A percentile compares a stretch with the other conserved stretches of the same genome.
phyloP scores from a whole-genome alignment of 805 yeast species.

The Teunomyces aglyptinius region DNA sequence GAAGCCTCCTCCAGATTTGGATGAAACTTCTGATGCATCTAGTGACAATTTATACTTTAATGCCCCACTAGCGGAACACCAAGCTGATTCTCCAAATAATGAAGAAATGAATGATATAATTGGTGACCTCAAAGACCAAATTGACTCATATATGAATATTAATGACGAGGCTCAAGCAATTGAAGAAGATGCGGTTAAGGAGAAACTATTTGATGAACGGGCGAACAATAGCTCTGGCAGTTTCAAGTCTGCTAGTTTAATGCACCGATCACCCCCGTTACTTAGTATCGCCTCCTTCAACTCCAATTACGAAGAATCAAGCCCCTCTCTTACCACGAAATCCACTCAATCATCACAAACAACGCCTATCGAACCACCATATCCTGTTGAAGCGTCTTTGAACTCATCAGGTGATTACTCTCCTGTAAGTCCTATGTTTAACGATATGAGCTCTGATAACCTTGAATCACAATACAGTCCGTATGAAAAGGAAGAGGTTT shows the following conservation, averaged over 20 bases:
- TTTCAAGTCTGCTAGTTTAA: slow-evolving; percentile 1
- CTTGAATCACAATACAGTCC: neutral
- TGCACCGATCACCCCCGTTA: slow-evolving; percentile 6
- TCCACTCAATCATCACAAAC: neutral
- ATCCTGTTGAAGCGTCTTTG: slow-evolving; percentile 2
- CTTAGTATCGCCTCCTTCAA: slow-evolving; percentile 4
- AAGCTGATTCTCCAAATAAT: neutral
- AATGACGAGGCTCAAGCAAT: slow-evolving; percentile 6
- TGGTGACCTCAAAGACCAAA: slow-evolving; percentile 22
- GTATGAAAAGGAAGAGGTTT: neutral
- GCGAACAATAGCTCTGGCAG: neutral
- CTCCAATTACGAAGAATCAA: neutral
- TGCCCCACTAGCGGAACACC: neutral
- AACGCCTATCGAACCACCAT: slow-evolving; percentile 1
- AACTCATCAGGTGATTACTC: neutral
- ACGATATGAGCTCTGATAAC: neutral
- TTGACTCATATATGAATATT: slow-evolving; percentile 17
- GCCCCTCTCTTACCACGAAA: neutral
- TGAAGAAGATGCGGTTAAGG: too few relatives aligned
- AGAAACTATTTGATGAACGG: too few relatives aligned
- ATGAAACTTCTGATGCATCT: slow-evolving; percentile 4
- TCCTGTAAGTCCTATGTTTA: slow-evolving; percentile 1
- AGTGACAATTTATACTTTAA: slow-evolving; percentile 6
- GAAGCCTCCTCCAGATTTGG: slow-evolving; percentile 6
- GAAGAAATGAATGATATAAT: slow-evolving; percentile 19